Percentiles rank a stretch among this genome's conserved stretches.
Conservation (phyloP, 805 yeast species). For the Kregervanrija pseudodelftensis region DNA sequence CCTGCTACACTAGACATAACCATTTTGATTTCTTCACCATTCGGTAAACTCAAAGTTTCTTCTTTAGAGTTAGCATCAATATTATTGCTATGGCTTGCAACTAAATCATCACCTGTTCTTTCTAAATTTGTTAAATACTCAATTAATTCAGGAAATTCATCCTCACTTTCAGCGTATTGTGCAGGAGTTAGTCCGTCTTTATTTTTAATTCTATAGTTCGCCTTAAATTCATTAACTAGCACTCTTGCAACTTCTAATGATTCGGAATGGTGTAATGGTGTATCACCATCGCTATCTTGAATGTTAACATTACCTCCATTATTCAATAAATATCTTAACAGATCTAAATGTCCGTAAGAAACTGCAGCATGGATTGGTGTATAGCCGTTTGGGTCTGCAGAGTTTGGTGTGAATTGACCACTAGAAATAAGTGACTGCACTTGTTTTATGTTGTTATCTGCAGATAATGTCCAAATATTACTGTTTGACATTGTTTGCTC, state of each 20-base stretch:
- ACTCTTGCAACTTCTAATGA: slow-evolving; percentile 55
- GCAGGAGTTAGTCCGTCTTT: slow-evolving; percentile 69
- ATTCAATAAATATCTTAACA: slow-evolving; percentile 48
- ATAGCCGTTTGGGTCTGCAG: slow-evolving; percentile 88
- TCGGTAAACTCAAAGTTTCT: slow-evolving; percentile 19
- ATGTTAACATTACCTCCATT: slow-evolving; percentile 77
- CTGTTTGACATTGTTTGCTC: slow-evolving; percentile 8
- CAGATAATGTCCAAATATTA: slow-evolving; percentile 93
- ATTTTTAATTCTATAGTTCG: slow-evolving; percentile 59
- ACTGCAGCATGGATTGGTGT: slow-evolving; percentile 98
- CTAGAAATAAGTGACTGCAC: slow-evolving; percentile 51
- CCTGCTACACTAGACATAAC: slow-evolving; percentile 41
- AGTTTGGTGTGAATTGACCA: slow-evolving; percentile 54
- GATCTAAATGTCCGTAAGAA: slow-evolving; percentile 74
- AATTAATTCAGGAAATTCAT: slow-evolving; percentile 73
- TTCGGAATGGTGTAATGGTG: slow-evolving; percentile 91
- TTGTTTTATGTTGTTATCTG: slow-evolving; percentile 61
- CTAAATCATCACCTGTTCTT: slow-evolving; percentile 8
- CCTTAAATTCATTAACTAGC: slow-evolving; percentile 61
- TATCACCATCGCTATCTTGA: slow-evolving; percentile 85
- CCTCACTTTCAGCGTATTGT: slow-evolving; percentile 74
- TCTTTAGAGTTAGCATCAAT: neutral
- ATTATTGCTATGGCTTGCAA: slow-evolving; percentile 14
- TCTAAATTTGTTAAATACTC: slow-evolving; percentile 46
- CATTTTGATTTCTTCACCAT: slow-evolving; percentile 46